Evolutionary conservation across 495 filamentous ascomycete species (phyloP), one percentile per base, ranked within the genome.

Genomic region (Parmelia sp.): DNA sequence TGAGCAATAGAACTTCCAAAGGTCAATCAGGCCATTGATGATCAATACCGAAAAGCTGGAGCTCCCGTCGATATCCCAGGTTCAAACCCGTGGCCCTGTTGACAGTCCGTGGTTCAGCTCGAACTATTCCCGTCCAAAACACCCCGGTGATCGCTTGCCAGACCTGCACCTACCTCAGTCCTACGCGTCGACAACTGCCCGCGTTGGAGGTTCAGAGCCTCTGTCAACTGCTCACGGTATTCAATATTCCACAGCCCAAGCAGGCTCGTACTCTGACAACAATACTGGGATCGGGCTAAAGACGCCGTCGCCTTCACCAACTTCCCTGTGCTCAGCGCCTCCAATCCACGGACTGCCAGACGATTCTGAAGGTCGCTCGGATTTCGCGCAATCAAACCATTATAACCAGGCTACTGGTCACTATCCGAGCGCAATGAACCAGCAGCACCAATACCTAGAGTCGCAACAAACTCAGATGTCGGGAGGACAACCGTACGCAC

Each of bases 41-140:
- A 65, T 73, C 73, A 83, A 84, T 79, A 91, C 87, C 91, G 92
- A 84, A 89, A 97, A 96, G 83, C 92, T 97, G 92, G 92, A 96
- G 91, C 88, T 94, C 79, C 90, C 92, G 77, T 89, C 90, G 82
- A 88, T 93, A 72, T 88, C 90, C 74, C 89, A 91, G 83, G 85
- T 90, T 83, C 89, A 91, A 76, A 86, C 87, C 85, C 89, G 92
- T 87, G 91, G 88, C 82, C 83, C 86, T 79, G 82, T 83, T 76
- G 90, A 96, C 78, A 83, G 84, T 63, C 78, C 86, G 75, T 91
- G 85, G 79, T 90, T 89, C 79, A 87, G 87, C 79, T 80, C 81
- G 75, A 84, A 89, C 77, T 86, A 84, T 71, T 77, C 82, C 45
- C 83, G 88, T 71, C 82, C 87, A 68, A 75, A 86, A 78, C 82